Percentiles rank a stretch among this genome's conserved stretches.
Conservation (phyloP, 345 rosid genomes). For the Kandelia obovata region DNA sequence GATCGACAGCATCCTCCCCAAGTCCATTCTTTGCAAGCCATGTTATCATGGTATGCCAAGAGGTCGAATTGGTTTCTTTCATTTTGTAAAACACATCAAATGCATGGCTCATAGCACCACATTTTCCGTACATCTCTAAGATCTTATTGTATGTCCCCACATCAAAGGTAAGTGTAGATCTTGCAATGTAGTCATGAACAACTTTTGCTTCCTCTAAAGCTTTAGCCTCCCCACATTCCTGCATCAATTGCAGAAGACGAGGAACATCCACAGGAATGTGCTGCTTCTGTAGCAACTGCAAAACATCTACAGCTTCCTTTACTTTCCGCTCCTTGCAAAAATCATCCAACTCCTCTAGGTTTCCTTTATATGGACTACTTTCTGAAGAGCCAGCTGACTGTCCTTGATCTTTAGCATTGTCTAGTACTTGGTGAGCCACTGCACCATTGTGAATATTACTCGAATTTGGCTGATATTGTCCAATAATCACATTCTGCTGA, state of each 20-base stretch:
- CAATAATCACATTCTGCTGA: conserved; percentile 13
- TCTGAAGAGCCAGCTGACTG: conserved; percentile 23
- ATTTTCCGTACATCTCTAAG: conserved; percentile 64
- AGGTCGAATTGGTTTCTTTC: conserved; percentile 45
- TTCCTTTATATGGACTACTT: conserved; percentile 13
- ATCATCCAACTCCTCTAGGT: conserved; percentile 44
- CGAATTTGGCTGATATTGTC: conserved; percentile 11
- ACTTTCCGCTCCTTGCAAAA: conserved; percentile 54
- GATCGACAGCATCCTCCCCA: conserved; percentile 81
- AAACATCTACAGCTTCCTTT: conserved; percentile 50
- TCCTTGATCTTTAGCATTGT: conserved; percentile 18
- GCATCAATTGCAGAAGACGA: conserved; percentile 45
- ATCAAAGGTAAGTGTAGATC: conserved; percentile 30
- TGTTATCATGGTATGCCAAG: conserved; percentile 63
- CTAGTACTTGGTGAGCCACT: conserved; percentile 10
- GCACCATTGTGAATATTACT: neutral
- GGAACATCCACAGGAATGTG: conserved; percentile 43
- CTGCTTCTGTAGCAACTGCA: conserved; percentile 40
- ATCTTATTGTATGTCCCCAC: conserved; percentile 43
- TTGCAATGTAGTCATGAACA: conserved; percentile 45
- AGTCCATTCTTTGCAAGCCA: conserved; percentile 67
- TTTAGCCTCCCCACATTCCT: conserved; percentile 57
- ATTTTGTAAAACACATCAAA: conserved; percentile 47
- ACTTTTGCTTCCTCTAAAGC: conserved; percentile 57
- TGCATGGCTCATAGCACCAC: conserved; percentile 54